These are phyloP conservation scores for Phaeotremella skinneri DNA, from an alignment of 768 basidiomycete genomes.

Conservation along the genomic window DNA sequence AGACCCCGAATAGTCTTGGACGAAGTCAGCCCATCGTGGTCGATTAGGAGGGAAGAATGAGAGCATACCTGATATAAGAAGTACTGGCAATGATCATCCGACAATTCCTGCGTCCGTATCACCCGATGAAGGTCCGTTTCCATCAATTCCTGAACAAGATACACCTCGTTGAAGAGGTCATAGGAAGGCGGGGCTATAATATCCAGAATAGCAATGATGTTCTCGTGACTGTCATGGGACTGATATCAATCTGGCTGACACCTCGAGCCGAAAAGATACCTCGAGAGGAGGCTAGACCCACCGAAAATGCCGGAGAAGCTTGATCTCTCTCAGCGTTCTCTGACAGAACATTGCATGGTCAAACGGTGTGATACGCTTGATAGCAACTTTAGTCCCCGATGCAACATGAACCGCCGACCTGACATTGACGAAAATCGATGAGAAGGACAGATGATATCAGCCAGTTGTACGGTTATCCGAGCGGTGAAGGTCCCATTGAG, in stretches of 20 bases:
- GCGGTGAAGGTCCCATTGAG: background rate
- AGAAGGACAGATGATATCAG: background rate
- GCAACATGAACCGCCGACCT: slow-evolving; percentile 72
- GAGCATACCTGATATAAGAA: slow-evolving; percentile 76
- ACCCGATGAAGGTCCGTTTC: slow-evolving; percentile 97
- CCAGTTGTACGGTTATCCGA: slow-evolving; percentile 2
- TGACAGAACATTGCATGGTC: slow-evolving; percentile 61
- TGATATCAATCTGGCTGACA: slow-evolving; percentile 40
- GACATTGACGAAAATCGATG: background rate
- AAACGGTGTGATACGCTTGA: slow-evolving; percentile 93
- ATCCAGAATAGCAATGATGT: slow-evolving; percentile 94
- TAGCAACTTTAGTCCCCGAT: slow-evolving; percentile 81
- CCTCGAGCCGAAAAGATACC: slow-evolving; percentile 34
- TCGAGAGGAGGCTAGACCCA: slow-evolving; percentile 17
- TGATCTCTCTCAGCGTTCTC: slow-evolving; percentile 78
- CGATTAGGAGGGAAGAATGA: slow-evolving; percentile 4
- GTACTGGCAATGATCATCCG: slow-evolving; percentile 95
- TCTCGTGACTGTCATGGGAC: slow-evolving; percentile 63
- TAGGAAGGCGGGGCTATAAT: slow-evolving; percentile 77
- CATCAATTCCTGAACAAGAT: slow-evolving; percentile 60
- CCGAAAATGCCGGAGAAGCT: slow-evolving; percentile 73
- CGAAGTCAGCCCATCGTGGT: background rate
- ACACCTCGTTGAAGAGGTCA: slow-evolving; percentile 81
- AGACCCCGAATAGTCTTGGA: slow-evolving; percentile 78
- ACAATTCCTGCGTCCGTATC: slow-evolving; percentile 87